phyloP scores from a whole-genome alignment of 2,329 filamentous ascomycete genomes.

The Colletotrichum sp. region DNA sequence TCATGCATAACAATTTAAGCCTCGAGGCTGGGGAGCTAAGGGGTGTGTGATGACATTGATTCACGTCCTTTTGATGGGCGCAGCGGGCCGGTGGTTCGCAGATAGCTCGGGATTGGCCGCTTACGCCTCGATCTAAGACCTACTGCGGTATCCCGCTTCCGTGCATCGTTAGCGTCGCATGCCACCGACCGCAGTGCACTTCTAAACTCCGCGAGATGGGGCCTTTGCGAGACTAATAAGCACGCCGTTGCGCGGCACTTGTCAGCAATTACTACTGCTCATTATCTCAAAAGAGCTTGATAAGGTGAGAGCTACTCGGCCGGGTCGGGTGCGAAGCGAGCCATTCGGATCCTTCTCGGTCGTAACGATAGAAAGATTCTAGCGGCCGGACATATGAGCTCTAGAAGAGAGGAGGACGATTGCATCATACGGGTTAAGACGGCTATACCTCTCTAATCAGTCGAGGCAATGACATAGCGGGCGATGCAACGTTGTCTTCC shows the following conservation, averaged over 20 bases:
- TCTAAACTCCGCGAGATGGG: neutral
- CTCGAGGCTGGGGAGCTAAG: neutral
- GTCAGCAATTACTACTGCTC: neutral
- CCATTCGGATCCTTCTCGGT: neutral
- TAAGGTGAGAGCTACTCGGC: constrained; percentile 25
- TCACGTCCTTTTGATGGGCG: neutral
- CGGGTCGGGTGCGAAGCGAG: neutral
- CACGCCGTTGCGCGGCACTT: neutral
- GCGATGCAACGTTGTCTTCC: neutral
- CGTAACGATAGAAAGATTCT: neutral
- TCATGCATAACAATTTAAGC: neutral
- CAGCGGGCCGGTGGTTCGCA: constrained; percentile 1
- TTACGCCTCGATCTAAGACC: neutral
- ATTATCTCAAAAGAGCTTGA: neutral
- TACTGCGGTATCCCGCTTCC: constrained; percentile 26
- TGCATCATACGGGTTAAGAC: neutral
- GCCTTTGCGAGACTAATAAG: neutral
- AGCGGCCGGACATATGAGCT: neutral
- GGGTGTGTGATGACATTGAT: neutral
- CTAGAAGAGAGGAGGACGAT: too few relatives aligned
- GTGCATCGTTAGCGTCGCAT: neutral
- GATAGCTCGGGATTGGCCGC: constrained; percentile 1
- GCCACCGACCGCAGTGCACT: neutral
- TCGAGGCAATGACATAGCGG: neutral
- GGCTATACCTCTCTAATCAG: neutral